A percentile compares a stretch with the other conserved stretches of the same genome.
These are phyloP conservation scores for Hibiscus mutabilis DNA, from an alignment of 345 rosid species.

Conservation along the genomic window DNA sequence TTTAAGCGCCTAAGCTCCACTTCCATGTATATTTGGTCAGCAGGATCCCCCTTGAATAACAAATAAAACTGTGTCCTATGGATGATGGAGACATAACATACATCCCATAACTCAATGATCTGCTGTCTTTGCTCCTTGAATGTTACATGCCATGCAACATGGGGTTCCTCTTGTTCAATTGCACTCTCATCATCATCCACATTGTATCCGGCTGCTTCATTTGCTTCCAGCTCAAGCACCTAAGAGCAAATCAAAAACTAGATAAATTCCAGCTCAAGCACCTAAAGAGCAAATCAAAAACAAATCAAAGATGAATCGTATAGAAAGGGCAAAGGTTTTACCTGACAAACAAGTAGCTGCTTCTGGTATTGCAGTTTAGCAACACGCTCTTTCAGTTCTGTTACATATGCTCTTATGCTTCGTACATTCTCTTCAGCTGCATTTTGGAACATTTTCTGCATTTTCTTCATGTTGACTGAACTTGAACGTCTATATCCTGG, in stretches of 20 bases:
- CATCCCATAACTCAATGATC: conserved; percentile 22
- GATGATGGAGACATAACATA: conserved; percentile 80
- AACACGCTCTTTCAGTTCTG: conserved; percentile 92
- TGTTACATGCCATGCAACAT: conserved; percentile 76
- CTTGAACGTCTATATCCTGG: conserved; percentile 69
- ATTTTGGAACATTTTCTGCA: conserved; percentile 96
- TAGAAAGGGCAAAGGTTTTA: conserved; percentile 11
- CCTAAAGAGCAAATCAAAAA: conserved; percentile 13
- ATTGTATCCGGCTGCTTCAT: conserved; percentile 80
- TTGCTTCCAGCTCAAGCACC: conserved; percentile 98
- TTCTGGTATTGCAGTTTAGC: conserved; percentile 98
- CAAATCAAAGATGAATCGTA: background rate
- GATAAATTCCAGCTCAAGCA: conserved; percentile 71
- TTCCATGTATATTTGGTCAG: conserved; percentile 98
- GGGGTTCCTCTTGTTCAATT: conserved; percentile 48
- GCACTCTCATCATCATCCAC: conserved; percentile 48
- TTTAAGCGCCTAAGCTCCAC: conserved; percentile 94
- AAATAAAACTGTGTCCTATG: conserved; percentile 95
- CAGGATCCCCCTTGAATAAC: conserved; percentile 86
- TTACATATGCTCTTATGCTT: conserved; percentile 88
- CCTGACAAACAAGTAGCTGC: conserved; percentile 99
- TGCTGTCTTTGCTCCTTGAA: conserved; percentile 86
- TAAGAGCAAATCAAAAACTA: conserved; percentile 11
- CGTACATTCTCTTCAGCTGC: conserved; percentile 99
- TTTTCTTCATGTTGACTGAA: conserved; percentile 94